Evolutionary conservation across 2,329 filamentous ascomycete species (phyloP), one percentile per base, ranked within the genome.

Genomic region (Sclerotinia spermophila): DNA sequence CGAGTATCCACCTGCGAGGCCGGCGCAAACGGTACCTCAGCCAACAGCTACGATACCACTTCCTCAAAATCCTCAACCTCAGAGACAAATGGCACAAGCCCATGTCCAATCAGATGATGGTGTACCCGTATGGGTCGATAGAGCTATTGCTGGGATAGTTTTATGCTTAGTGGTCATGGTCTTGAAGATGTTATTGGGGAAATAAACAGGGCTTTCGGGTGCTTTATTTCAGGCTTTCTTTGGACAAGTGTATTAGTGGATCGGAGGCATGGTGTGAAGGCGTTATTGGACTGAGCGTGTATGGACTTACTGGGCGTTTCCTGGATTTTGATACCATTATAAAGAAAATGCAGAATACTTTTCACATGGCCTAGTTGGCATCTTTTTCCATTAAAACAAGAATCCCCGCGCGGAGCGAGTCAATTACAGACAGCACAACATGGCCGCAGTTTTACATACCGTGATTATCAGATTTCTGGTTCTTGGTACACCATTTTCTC

Each of bases 71-170:
- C 33, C 35, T 45, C 67, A 51, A 38, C 24, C 51, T 6, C 65
- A 30, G 42, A 53, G 58, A 33, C 65, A 62, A 70, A 71, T 58
- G 73, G 65, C 69, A 70, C 74, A 69, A 73, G 66, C 74, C 51
- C 77, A 77, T 33, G 72, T 79, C 58, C 71, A 62, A 11, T 77
- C 79, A 71, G 79, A 84, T 67, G 84, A 86, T 40, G 86, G 83
- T 2, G 86, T 92, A 24, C 87, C 90, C 2, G 82, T 89, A 19
- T 97, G 93, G 91, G 84, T 97, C 27, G 94, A 97, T 80, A 88
- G 92, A 73, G 86, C 90, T 51, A 97, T 97, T 74, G 87, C 90
- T 33, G 90, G 88, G 10, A 81, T 97, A 27, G 83, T 92, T 0
- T 84, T 92, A 21, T 83, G 92, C 38, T 82, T 97, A 30, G 82